phyloP scores from a whole-genome alignment of 2,329 filamentous ascomycete genomes.

The Thelonectria blattea region DNA sequence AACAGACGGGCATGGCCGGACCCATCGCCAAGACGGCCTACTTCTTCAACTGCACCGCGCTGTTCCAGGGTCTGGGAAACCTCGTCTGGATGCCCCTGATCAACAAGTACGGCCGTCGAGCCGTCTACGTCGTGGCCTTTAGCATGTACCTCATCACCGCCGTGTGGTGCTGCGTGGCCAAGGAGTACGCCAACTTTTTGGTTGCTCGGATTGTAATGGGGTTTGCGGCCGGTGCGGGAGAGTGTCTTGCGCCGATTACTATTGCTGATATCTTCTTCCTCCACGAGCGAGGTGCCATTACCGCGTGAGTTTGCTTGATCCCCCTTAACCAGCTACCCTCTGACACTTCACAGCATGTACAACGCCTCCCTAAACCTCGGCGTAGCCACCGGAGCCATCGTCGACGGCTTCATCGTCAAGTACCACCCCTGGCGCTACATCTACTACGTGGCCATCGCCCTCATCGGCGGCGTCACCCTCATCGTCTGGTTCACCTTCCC shows the following conservation, averaged over 20 bases:
- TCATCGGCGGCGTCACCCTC: slow-evolving; percentile 52
- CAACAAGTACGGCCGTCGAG: slow-evolving; percentile 24
- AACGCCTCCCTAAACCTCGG: slow-evolving; percentile 47
- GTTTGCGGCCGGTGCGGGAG: slow-evolving; percentile 22
- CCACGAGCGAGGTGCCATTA: slow-evolving; percentile 57
- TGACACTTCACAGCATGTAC: slow-evolving; percentile 37
- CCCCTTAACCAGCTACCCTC: neutral
- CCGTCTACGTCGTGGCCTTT: slow-evolving; percentile 22
- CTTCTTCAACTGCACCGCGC: slow-evolving; percentile 24
- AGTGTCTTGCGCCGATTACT: slow-evolving; percentile 50
- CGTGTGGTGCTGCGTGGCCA: slow-evolving; percentile 20
- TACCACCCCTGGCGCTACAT: slow-evolving; percentile 54
- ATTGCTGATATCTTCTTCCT: slow-evolving; percentile 61
- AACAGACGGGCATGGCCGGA: slow-evolving; percentile 14
- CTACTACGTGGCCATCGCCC: slow-evolving; percentile 53
- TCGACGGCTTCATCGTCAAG: slow-evolving; percentile 54
- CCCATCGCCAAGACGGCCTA: slow-evolving; percentile 26
- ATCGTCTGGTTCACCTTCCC: slow-evolving; percentile 58
- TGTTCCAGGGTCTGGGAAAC: slow-evolving; percentile 24
- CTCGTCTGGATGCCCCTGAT: slow-evolving; percentile 26
- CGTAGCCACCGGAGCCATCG: slow-evolving; percentile 47
- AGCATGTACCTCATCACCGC: slow-evolving; percentile 22
- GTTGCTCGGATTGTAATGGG: slow-evolving; percentile 25
- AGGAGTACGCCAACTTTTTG: slow-evolving; percentile 20
- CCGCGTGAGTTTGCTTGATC: slow-evolving; percentile 46